phyloP scores from a whole-genome alignment of 2,329 filamentous ascomycete genomes.

The Xenoacremonium recifei region DNA sequence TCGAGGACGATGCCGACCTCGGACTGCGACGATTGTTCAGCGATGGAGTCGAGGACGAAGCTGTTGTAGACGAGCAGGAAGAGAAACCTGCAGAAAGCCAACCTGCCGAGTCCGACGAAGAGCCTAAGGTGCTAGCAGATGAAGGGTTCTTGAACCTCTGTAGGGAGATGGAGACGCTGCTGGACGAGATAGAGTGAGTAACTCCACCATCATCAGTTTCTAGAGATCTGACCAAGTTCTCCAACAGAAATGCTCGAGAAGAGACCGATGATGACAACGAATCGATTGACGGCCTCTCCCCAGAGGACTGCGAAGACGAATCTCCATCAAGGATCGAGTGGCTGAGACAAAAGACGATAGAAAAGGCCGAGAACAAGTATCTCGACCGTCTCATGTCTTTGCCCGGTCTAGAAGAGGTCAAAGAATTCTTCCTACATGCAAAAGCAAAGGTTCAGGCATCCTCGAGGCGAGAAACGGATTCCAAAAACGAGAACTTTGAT shows the following conservation, averaged over 20 bases:
- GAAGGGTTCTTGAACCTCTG: constrained; percentile 27
- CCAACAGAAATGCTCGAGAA: constrained; percentile 13
- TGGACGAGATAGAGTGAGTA: constrained; percentile 32
- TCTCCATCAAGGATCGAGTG: constrained; percentile 39
- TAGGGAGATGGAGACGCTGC: constrained; percentile 23
- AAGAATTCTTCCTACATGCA: constrained; percentile 50
- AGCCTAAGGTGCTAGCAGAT: constrained; percentile 23
- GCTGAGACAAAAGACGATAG: constrained; percentile 41
- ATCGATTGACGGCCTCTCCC: constrained; percentile 27
- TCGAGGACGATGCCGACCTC: constrained; percentile 3
- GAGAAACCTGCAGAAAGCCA: constrained; percentile 4
- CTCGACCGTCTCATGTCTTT: constrained; percentile 61
- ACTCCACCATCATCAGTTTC: not conserved
- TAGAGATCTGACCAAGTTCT: constrained; percentile 5
- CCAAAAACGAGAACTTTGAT: constrained; percentile 40
- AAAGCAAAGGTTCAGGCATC: constrained; percentile 48
- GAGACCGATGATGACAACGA: constrained; percentile 24
- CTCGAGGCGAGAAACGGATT: constrained; percentile 45
- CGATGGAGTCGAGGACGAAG: constrained; percentile 20
- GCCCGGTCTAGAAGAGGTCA: constrained; percentile 62
- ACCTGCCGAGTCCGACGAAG: constrained; percentile 13
- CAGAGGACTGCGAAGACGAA: constrained; percentile 34
- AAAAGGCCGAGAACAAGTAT: constrained; percentile 48
- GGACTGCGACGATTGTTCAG: constrained; percentile 23
- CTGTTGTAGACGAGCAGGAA: constrained; percentile 19